phyloP scores from a whole-genome alignment of 2,329 filamentous ascomycete species.

The Cytospora paraplurivora region DNA sequence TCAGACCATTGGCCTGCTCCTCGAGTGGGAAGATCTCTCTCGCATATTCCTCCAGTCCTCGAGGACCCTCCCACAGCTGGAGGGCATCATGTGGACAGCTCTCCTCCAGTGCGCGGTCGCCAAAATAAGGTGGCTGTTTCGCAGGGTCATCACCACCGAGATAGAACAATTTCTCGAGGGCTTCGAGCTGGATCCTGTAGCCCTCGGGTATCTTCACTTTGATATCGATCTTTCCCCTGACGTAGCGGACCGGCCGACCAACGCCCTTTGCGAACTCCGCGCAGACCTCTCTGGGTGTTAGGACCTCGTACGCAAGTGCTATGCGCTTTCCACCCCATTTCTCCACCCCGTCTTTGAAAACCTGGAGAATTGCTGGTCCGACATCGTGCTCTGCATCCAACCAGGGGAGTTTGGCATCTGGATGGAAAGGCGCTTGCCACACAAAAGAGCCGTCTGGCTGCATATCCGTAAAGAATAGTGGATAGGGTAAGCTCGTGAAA shows the following conservation, averaged over 20 bases:
- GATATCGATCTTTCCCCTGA: slow-evolving; percentile 77
- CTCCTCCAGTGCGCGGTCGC: slow-evolving; percentile 56
- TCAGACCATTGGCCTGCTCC: slow-evolving; percentile 89
- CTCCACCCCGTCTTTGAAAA: slow-evolving; percentile 88
- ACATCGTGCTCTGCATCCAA: slow-evolving; percentile 96
- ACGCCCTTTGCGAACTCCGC: slow-evolving; percentile 77
- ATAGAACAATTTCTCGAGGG: slow-evolving; percentile 61
- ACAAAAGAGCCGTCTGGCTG: slow-evolving; percentile 81
- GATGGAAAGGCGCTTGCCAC: slow-evolving; percentile 94
- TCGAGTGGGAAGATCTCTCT: slow-evolving; percentile 92
- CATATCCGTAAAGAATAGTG: slow-evolving; percentile 92
- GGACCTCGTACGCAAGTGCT: slow-evolving; percentile 85
- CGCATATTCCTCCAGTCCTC: slow-evolving; percentile 92
- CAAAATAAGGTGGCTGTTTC: slow-evolving; percentile 67
- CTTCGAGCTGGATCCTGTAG: slow-evolving; percentile 85
- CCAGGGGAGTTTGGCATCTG: slow-evolving; percentile 87
- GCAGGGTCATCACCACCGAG: slow-evolving; percentile 52
- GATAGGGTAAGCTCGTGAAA: slow-evolving; percentile 90
- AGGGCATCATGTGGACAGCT: slow-evolving; percentile 75
- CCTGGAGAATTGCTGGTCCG: slow-evolving; percentile 85
- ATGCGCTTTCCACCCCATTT: slow-evolving; percentile 83
- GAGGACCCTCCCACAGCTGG: slow-evolving; percentile 86
- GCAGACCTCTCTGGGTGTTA: slow-evolving; percentile 83
- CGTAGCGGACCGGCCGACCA: slow-evolving; percentile 75
- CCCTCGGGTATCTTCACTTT: slow-evolving; percentile 84